Evolutionary conservation across 768 basidiomycete genomes (phyloP).

Genomic region (Rhizopogon vesiculosus): DNA sequence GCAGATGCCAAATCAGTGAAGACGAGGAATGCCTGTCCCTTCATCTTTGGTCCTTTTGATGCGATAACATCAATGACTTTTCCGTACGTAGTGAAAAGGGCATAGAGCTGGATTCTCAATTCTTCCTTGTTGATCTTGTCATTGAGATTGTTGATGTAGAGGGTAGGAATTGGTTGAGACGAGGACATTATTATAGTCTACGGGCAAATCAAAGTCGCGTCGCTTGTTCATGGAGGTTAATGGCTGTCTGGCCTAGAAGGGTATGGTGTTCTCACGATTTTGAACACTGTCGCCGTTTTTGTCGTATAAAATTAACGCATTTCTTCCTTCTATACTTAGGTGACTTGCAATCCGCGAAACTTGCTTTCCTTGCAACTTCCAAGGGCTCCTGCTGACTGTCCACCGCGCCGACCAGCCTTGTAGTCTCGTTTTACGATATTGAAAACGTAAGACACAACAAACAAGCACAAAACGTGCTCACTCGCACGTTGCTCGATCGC

Average conservation of each 20-base stretch:
- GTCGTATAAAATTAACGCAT: too few species aligned
- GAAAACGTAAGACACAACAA: conserved; percentile 25
- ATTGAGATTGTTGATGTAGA: conserved; percentile 93
- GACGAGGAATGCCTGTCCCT: conserved; percentile 94
- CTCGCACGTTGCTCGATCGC: conserved; percentile 7
- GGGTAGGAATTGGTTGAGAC: conserved; percentile 77
- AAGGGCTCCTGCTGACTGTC: background rate
- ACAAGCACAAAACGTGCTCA: conserved; percentile 25
- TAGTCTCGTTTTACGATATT: conserved; percentile 19
- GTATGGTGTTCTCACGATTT: conserved; percentile 21
- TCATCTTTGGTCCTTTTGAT: conserved; percentile 78
- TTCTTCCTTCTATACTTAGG: too few species aligned
- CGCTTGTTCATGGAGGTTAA: background rate
- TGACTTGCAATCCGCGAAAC: too few species aligned
- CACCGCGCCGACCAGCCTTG: conserved; percentile 10
- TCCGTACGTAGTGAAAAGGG: conserved; percentile 91
- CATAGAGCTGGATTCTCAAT: conserved; percentile 74
- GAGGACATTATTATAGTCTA: conserved; percentile 31
- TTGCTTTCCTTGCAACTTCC: background rate
- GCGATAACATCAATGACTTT: conserved; percentile 92
- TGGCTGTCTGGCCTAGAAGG: conserved; percentile 5
- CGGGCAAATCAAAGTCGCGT: background rate
- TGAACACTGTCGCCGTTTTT: background rate
- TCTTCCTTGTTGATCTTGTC: conserved; percentile 92
- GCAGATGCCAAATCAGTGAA: conserved; percentile 89